Percentiles rank a stretch among this genome's conserved stretches.
Conservation (phyloP, 192 early-diverging fungal species). For the Rhizoclosmatium sp. region DNA sequence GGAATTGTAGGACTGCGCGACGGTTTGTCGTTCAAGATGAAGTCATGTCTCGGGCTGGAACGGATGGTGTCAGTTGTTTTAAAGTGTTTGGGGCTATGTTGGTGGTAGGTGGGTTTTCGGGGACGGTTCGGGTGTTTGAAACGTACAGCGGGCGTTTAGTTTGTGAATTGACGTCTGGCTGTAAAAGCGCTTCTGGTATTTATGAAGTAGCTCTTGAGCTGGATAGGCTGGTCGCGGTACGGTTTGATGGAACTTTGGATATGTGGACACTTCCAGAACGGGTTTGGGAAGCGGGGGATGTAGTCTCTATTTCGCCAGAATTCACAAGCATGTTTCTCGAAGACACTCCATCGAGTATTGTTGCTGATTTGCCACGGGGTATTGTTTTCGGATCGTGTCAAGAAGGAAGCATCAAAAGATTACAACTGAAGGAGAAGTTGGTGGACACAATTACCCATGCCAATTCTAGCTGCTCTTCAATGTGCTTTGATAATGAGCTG, state of each 20-base stretch:
- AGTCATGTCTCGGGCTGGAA: background rate
- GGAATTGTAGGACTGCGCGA: constrained; percentile 11
- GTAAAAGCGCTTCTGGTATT: constrained; percentile 6
- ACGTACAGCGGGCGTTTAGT: constrained; percentile 6
- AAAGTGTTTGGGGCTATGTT: background rate
- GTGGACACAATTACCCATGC: background rate
- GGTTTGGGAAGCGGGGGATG: no score
- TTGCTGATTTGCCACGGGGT: no score
- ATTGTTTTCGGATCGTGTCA: no score
- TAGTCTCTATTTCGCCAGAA: background rate
- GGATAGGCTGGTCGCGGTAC: constrained; percentile 14
- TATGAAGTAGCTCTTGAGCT: constrained; percentile 4
- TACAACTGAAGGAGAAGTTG: background rate
- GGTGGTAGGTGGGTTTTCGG: constrained; percentile 6
- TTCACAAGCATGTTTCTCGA: background rate
- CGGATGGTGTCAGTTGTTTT: background rate
- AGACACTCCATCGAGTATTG: background rate
- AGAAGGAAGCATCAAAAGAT: no score
- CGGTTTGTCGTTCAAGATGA: constrained; percentile 2
- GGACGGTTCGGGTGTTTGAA: constrained; percentile 32
- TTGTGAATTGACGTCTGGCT: background rate
- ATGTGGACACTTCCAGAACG: background rate
- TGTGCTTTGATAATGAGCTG: background rate
- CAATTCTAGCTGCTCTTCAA: background rate
- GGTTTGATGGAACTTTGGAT: constrained; percentile 29